Base-by-base conservation (phyloP, 805 yeast genomes). In the Kodamaea sagamina region DNA sequence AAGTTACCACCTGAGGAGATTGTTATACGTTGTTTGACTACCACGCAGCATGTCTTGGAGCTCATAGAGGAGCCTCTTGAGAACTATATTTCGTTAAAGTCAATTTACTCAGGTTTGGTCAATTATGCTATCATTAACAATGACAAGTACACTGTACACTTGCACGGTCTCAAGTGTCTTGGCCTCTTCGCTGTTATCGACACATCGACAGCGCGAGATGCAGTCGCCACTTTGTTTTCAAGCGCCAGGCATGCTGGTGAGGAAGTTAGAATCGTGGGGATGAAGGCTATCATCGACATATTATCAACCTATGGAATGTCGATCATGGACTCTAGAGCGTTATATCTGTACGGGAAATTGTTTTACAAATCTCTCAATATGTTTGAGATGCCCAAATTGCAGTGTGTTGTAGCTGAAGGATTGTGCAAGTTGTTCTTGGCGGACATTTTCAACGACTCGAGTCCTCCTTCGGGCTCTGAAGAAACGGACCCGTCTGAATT, bases 361-460 rank as follows among this genome's bases (percentile, higher is more conserved):
- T 83, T 86, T 48, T 84, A 82, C 65, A 78, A 81, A 57, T 77
- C 84, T 1, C 66, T 86, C 51, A 77, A 79, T 55, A 75, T 75
- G 49, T 68, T 68, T 44, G 75, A 75, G 4, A 67, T 77, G 51
- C 86, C 86, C 1, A 77, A 75, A 19, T 73, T 89, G 13, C 96
- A 88, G 59, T 82, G 92, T 0, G 72, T 81, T 1, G 85, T 92
- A 7, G 96, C 92, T 0, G 95, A 88, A 55, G 95, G 96, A 0
- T 67, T 90, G 18, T 86, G 90, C 55, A 90, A 92, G 65, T 67
- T 92, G 39, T 80, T 83, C 52, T 69, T 93, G 41, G 85, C 92
- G 11, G 95, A 86, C 50, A 75, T 86, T 15, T 73, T 89, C 43
- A 75, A 72, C 5, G 89, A 85, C 55, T 15, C 49, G 18, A 43